Percentiles rank a stretch among this genome's conserved stretches.
These are phyloP conservation scores for Pseudoturritis turrita DNA, from an alignment of 345 rosid species.

Conservation along the genomic window DNA sequence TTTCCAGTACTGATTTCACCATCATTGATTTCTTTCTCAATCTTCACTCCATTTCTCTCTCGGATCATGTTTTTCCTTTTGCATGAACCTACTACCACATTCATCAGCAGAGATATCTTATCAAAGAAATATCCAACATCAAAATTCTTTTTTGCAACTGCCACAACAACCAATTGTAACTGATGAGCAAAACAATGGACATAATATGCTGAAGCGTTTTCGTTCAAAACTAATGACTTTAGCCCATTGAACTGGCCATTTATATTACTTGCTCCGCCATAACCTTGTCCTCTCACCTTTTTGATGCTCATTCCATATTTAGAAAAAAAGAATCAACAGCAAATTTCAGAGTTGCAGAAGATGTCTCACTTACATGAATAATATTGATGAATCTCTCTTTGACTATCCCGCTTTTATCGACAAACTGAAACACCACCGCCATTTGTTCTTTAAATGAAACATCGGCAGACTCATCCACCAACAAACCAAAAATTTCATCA, in stretches of 20 bases:
- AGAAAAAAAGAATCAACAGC: background rate
- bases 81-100: background rate
- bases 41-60: background rate
- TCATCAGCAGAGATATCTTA: background rate
- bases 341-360: background rate
- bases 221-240: background rate
- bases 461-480: too few species aligned
- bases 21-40: background rate
- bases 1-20: background rate
- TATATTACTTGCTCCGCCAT: background rate
- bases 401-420: background rate
- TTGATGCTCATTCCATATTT: background rate
- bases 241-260: background rate
- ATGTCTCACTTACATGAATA: background rate
- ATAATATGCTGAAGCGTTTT: background rate
- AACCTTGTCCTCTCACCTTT: background rate
- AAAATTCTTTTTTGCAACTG: background rate
- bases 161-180: background rate
- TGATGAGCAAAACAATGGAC: background rate
- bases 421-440: background rate
- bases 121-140: background rate
- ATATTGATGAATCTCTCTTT: background rate
- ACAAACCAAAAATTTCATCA: background rate
- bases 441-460: background rate
- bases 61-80: background rate